Evolutionary conservation across 306 rosid genomes (phyloP), one percentile per base, ranked within the genome.

Genomic region (Ziziphus jujuba): DNA sequence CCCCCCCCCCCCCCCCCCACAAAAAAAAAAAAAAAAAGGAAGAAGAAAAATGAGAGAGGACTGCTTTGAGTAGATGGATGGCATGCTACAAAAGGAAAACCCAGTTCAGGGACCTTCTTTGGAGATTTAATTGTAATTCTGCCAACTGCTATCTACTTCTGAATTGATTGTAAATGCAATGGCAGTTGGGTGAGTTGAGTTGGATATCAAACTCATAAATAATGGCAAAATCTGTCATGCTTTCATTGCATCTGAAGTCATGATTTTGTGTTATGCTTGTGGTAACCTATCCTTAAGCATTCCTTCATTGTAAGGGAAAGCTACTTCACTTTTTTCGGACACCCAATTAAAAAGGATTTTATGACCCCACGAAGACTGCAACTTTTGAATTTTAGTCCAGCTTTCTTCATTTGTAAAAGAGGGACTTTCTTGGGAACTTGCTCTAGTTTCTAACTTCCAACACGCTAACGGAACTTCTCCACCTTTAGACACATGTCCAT

Each of bases 71-170:
- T 31, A 6, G 44, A 9, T 11, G 4, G 10, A 36, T 36, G 7
- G 9, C 43, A 36, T 5, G 38, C 38, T 34, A 34, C 38, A 34
- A 34, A 34, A 34, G 38, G 38, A 34, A 34, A 34, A 7, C 38
- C 38, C 38, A 3, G 3, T 9, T 48, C 22, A 22, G 63, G 21
- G 38, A 31, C 31, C 10, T 11, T 13, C 1, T 45, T 57, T 22
- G 66, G 47, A 22, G 65, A 59, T 55, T 55, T 60, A 71, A 79
- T 70, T 69, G 53, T 43, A 36, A 70, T 57, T 55, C 20, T 51
- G 67, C 63, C 48, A 82, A 80, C 85, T 54, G 70, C 55, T 23
- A 81, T 5, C 83, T 40, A 75, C 78, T 74, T 28, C 73, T 67
- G 71, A 61, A 66, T 64, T 21, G 61, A 51, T 50, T 70, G 72